Base-by-base conservation (phyloP, 2,329 filamentous ascomycete genomes). In the Trichophyton simii region DNA sequence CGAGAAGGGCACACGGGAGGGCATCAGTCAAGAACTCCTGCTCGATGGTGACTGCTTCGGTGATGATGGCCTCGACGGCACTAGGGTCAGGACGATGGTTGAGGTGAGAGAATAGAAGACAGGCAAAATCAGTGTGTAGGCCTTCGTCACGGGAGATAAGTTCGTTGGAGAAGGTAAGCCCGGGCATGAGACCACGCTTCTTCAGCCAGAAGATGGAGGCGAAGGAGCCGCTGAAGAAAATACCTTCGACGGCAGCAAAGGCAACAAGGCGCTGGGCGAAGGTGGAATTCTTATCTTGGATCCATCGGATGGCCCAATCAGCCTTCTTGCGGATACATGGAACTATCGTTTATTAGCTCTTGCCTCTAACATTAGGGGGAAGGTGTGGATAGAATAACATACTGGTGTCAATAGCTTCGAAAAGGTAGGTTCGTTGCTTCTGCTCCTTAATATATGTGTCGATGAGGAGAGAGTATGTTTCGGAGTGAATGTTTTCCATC, bases 401-500 rank as follows among this genome's bases (percentile, higher is more conserved):
- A 90, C 87, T 99, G 73, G 92, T 99, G 68, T 99, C 94, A 77
- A 99, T 95, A 70, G 94, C 94, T 72, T 99, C 96, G 80, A 99
- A 97, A 62, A 99, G 87, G 75, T 97, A 91, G 65, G 84, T 88
- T 69, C 90, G 87, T 81, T 99, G 92, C 74, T 88, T 88, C 65
- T 89, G 88, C 81, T 99, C 94, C 83, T 95, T 96, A 80, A 99
- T 95, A 78, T 99, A 99, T 65, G 92, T 96, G 76, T 99, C 94
- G 75, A 99, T 99, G 73, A 99, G 86, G 41, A 99, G 87, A 20
- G 92, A 97, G 84, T 99, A 99, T 60, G 94, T 99, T 81, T 99
- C 94, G 15, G 94, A 96, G 83, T 99, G 94, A 72, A 99, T 96
- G 80, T 99, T 99, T 83, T 99, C 94, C 89, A 99, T 97, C 94